These are phyloP conservation scores for Basidiobolus meristosporus DNA, from an alignment of 371 early-diverging fungal genomes.

Conservation along the genomic window DNA sequence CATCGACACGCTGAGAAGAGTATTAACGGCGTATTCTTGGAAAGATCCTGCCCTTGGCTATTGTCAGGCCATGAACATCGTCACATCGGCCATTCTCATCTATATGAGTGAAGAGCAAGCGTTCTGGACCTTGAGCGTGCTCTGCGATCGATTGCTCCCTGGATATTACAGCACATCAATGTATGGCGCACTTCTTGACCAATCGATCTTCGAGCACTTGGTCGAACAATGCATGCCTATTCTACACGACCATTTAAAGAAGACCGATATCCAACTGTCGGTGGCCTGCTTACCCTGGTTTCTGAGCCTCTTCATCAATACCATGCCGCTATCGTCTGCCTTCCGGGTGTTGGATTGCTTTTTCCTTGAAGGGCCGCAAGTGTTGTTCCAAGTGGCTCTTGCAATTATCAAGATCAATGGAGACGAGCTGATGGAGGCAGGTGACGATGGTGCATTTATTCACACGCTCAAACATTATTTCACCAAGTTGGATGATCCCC, in stretches of 20 bases:
- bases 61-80: constrained; percentile 98
- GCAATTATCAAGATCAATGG: constrained; percentile 88
- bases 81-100: constrained; percentile 65
- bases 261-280: constrained; percentile 81
- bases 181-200: constrained; percentile 92
- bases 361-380: constrained; percentile 82
- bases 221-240: constrained; percentile 61
- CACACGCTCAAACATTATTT: constrained; percentile 58
- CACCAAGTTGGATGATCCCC: constrained; percentile 35
- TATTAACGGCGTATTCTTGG: constrained; percentile 72
- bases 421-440: constrained; percentile 56
- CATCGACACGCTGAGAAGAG: constrained; percentile 73
- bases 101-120: constrained; percentile 92
- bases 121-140: constrained; percentile 77
- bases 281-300: constrained; percentile 94
- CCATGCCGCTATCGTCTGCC: constrained; percentile 75
- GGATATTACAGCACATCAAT: constrained; percentile 93
- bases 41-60: constrained; percentile 85
- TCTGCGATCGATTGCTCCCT: constrained; percentile 78
- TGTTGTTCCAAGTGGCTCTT: constrained; percentile 83
- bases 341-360: constrained; percentile 84
- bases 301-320: constrained; percentile 82
- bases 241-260: constrained; percentile 56
- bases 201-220: constrained; percentile 80
- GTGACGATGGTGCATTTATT: constrained; percentile 87